These are phyloP conservation scores for Lavandula angustifolia DNA, from an alignment of 257 asterid species.

Conservation along the genomic window DNA sequence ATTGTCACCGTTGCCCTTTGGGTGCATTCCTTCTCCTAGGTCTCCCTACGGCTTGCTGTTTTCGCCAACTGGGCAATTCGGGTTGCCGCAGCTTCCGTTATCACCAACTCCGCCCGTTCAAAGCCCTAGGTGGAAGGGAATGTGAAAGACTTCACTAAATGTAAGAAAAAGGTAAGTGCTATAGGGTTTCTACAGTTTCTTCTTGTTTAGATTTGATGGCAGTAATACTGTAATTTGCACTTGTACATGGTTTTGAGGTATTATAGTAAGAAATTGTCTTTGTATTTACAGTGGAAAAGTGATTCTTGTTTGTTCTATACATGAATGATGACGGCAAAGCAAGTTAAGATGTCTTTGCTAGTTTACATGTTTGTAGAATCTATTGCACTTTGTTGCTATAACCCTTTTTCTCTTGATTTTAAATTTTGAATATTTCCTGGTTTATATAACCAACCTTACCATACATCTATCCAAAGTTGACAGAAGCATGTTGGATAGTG, in stretches of 20 bases:
- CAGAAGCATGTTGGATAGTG: not conserved
- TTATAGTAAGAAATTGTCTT: no score
- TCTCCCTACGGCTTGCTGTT: conserved; percentile 39
- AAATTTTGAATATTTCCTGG: no score
- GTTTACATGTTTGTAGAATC: conserved; percentile 29
- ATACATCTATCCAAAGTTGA: not conserved
- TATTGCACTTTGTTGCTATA: no score
- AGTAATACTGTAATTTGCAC: no score
- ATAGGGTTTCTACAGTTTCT: conserved; percentile 35
- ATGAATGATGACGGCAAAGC: conserved; percentile 29
- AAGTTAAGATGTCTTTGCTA: conserved; percentile 27
- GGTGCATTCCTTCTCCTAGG: conserved; percentile 39
- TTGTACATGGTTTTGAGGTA: no score
- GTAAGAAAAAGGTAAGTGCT: conserved; percentile 46
- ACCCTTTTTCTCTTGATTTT: not conserved
- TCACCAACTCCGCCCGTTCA: conserved; percentile 75
- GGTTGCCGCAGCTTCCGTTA: conserved; percentile 63
- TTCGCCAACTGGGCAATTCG: conserved; percentile 71
- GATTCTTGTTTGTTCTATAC: conserved; percentile 29
- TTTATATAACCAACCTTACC: not conserved
- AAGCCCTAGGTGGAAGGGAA: conserved; percentile 71
- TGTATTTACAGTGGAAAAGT: conserved; percentile 34
- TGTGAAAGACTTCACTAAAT: conserved; percentile 36
- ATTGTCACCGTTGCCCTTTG: conserved; percentile 42
- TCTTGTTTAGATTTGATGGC: conserved; percentile 27